A percentile compares a stretch with the other conserved stretches of the same genome.
phyloP scores from a whole-genome alignment of 768 basidiomycete genomes.

The Xerocomus potaroensis region DNA sequence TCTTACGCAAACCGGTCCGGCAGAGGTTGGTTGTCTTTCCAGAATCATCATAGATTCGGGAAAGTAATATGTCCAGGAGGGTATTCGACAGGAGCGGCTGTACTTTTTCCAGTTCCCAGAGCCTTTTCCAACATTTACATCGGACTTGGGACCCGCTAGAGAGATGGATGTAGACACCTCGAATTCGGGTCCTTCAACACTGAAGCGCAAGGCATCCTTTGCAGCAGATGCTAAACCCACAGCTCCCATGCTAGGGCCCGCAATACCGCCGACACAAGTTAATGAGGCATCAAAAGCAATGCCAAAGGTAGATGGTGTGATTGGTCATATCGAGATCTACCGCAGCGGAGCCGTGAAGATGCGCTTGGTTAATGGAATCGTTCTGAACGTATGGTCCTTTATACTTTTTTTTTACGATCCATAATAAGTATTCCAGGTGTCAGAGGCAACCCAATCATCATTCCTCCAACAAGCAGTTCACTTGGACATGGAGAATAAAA shows the following conservation, averaged over 20 bases:
- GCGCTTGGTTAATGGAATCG: slow-evolving; percentile 72
- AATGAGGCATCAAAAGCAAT: slow-evolving; percentile 26
- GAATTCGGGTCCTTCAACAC: slow-evolving; percentile 22
- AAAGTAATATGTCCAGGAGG: slow-evolving; percentile 35
- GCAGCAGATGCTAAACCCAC: slow-evolving; percentile 56
- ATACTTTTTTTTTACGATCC: not conserved
- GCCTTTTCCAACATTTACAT: slow-evolving; percentile 74
- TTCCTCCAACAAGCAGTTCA: slow-evolving; percentile 87
- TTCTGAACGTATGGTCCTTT: slow-evolving; percentile 62
- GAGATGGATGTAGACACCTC: slow-evolving; percentile 34
- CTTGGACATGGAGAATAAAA: slow-evolving; percentile 56
- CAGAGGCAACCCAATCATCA: slow-evolving; percentile 76
- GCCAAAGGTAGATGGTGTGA: slow-evolving; percentile 62
- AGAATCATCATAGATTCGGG: not conserved
- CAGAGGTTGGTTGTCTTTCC: slow-evolving; percentile 33
- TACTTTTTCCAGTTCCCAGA: slow-evolving; percentile 90
- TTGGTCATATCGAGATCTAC: slow-evolving; percentile 84
- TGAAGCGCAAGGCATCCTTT: slow-evolving; percentile 55
- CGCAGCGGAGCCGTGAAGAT: slow-evolving; percentile 84
- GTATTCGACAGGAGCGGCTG: slow-evolving; percentile 57
- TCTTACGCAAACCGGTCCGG: slow-evolving; percentile 35
- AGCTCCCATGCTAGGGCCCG: slow-evolving; percentile 25
- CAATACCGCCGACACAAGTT: slow-evolving; percentile 17
- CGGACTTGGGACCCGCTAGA: slow-evolving; percentile 29
- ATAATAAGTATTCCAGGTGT: slow-evolving; percentile 49